Evolutionary conservation across 2,329 filamentous ascomycete species (phyloP).

Genomic region (Camillea tinctor): DNA sequence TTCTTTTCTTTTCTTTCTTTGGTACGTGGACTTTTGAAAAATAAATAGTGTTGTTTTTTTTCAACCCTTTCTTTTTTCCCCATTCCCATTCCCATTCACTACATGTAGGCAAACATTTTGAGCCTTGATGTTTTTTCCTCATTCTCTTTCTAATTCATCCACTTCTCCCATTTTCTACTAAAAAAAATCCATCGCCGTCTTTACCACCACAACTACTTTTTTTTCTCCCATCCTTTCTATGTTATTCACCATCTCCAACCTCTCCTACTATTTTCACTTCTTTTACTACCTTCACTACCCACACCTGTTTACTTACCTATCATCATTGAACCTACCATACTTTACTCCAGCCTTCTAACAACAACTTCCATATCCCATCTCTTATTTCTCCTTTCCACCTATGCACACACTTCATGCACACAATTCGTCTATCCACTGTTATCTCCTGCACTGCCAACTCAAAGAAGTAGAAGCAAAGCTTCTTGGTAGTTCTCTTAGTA

Average conservation of each 20-base stretch:
- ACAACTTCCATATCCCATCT: too few species aligned
- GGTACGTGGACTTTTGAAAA: conserved; percentile 27
- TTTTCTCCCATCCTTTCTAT: not conserved
- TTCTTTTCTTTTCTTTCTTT: conserved; percentile 18
- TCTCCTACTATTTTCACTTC: not conserved
- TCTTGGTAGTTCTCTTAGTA: too few species aligned
- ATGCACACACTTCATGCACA: not conserved
- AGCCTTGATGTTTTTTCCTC: not conserved
- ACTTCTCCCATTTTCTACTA: not conserved
- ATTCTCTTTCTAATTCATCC: not conserved
- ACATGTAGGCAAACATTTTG: not conserved
- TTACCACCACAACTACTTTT: not conserved
- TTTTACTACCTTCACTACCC: too few species aligned
- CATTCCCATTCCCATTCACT: not conserved
- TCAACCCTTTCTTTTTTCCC: not conserved
- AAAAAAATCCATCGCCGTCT: not conserved
- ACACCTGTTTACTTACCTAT: too few species aligned
- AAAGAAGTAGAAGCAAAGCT: too few species aligned
- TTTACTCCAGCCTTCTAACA: not conserved
- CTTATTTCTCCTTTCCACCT: not conserved
- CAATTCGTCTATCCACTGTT: not conserved
- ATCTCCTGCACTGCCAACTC: too few species aligned
- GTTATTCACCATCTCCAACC: not conserved
- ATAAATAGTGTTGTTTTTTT: not conserved
- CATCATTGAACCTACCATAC: too few species aligned